Evolutionary conservation across 2,329 filamentous ascomycete genomes (phyloP).

Genomic region (Neonectria ditissima): DNA sequence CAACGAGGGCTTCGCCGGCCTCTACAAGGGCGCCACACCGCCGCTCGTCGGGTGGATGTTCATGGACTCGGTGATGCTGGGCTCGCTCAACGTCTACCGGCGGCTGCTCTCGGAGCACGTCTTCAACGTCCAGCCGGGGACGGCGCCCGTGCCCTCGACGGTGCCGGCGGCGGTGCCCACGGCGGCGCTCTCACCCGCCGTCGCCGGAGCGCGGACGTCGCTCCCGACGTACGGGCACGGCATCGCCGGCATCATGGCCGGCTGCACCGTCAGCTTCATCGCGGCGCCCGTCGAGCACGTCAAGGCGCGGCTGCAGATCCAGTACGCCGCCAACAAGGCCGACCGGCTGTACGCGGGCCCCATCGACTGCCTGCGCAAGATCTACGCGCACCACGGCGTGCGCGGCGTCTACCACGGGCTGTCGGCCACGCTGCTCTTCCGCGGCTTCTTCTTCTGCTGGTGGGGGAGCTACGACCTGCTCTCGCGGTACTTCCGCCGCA

Average conservation of each 20-base stretch:
- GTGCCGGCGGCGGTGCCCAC: background rate
- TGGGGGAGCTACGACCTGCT: slow-evolving; percentile 96
- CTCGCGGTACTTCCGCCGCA: slow-evolving; percentile 72
- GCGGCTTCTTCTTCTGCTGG: slow-evolving; percentile 97
- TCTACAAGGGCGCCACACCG: slow-evolving; percentile 95
- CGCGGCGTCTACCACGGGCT: slow-evolving; percentile 88
- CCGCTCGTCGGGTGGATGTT: slow-evolving; percentile 98
- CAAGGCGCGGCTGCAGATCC: slow-evolving; percentile 93
- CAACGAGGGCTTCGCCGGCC: slow-evolving; percentile 83
- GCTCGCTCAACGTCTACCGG: slow-evolving; percentile 90
- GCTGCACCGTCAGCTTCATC: slow-evolving; percentile 90
- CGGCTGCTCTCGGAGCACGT: slow-evolving; percentile 84
- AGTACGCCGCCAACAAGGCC: slow-evolving; percentile 85
- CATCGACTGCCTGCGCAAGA: slow-evolving; percentile 82
- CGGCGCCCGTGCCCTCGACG: background rate
- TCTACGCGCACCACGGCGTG: slow-evolving; percentile 78
- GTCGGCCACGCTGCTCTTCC: slow-evolving; percentile 85
- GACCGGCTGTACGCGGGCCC: slow-evolving; percentile 87
- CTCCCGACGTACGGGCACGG: slow-evolving; percentile 86
- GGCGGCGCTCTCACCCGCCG: slow-evolving; percentile 25
- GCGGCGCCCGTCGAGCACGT: slow-evolving; percentile 95
- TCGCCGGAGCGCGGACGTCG: slow-evolving; percentile 47
- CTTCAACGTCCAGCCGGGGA: slow-evolving; percentile 65
- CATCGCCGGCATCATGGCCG: slow-evolving; percentile 87
- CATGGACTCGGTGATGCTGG: slow-evolving; percentile 93